Percentiles rank a stretch among this genome's conserved stretches.
Conservation (phyloP, 2,329 filamentous ascomycete genomes). For the Claviceps cyperi region DNA sequence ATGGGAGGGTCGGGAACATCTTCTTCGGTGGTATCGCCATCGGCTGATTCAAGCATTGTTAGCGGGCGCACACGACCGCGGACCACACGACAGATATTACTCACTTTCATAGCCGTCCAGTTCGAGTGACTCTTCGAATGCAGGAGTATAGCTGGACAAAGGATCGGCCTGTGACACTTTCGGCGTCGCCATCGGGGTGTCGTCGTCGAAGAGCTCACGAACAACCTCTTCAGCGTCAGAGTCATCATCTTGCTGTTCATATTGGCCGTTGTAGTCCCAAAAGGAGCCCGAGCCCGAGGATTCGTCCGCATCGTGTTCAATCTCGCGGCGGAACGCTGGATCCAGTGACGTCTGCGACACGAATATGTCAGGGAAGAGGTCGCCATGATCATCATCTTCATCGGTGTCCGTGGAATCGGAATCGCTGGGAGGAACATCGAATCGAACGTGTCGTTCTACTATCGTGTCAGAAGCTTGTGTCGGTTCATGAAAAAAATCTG, state of each 20-base stretch:
- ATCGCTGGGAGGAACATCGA: constrained; percentile 53
- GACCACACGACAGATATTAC: constrained; percentile 18
- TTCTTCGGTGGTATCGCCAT: constrained; percentile 49
- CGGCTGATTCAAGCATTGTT: constrained; percentile 24
- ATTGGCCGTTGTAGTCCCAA: constrained; percentile 46
- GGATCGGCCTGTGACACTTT: constrained; percentile 16
- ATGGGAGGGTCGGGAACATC: constrained; percentile 37
- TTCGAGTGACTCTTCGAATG: constrained; percentile 24
- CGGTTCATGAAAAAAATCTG: constrained; percentile 27
- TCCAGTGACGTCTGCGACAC: constrained; percentile 61
- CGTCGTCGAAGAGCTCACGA: constrained; percentile 23
- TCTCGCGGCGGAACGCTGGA: constrained; percentile 56
- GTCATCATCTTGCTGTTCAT: constrained; percentile 19
- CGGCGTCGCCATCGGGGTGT: constrained; percentile 29
- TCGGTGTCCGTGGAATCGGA: constrained; percentile 51
- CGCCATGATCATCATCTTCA: constrained; percentile 45
- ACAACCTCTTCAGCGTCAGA: constrained; percentile 29
- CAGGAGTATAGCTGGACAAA: constrained; percentile 13
- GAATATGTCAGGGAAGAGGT: constrained; percentile 66
- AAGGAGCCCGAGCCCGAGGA: constrained; percentile 44
- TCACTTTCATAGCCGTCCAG: constrained; percentile 47
- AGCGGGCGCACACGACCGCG: neutral
- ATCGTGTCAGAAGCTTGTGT: constrained; percentile 26
- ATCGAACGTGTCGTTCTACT: constrained; percentile 55
- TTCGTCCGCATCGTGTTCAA: constrained; percentile 52